Evolutionary conservation across 441 rosid genomes (phyloP).

Genomic region (Adansonia rubrostipa): DNA sequence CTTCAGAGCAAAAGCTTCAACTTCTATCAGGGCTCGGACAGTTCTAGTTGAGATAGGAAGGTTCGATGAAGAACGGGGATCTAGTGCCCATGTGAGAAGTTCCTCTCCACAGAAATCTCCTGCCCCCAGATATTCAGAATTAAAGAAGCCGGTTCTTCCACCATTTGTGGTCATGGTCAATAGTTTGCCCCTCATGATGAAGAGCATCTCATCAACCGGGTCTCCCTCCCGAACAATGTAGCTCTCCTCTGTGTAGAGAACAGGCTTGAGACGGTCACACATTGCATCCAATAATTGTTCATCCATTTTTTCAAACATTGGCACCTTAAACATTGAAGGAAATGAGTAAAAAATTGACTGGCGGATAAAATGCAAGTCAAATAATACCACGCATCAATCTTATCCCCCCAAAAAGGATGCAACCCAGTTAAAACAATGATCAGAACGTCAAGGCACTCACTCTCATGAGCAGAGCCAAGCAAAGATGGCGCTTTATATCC

Average conservation of each 20-base stretch:
- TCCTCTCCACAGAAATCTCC: slow-evolving; percentile 93
- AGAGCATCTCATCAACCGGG: slow-evolving; percentile 78
- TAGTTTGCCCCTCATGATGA: slow-evolving; percentile 74
- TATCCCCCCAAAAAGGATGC: not conserved
- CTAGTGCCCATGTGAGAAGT: slow-evolving; percentile 82
- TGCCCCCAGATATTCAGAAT: slow-evolving; percentile 56
- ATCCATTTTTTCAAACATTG: slow-evolving; percentile 31
- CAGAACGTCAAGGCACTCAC: slow-evolving; percentile 39
- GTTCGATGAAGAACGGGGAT: slow-evolving; percentile 60
- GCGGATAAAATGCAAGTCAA: not conserved
- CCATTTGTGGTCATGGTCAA: slow-evolving; percentile 60
- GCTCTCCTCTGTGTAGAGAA: too few relatives aligned
- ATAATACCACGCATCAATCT: not conserved
- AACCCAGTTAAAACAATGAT: not conserved
- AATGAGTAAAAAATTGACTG: not conserved
- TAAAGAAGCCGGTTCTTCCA: slow-evolving; percentile 63
- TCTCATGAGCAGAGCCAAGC: slow-evolving; percentile 66
- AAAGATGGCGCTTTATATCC: slow-evolving; percentile 78
- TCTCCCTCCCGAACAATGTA: too few relatives aligned
- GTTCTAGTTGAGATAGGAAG: slow-evolving; percentile 78
- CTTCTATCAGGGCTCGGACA: slow-evolving; percentile 59
- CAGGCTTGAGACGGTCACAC: too few relatives aligned
- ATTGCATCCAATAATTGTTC: too few relatives aligned
- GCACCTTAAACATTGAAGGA: slow-evolving; percentile 50
- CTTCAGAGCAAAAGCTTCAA: slow-evolving; percentile 75